A percentile compares a stretch with the other conserved stretches of the same genome.
Conservation (phyloP, 2,329 filamentous ascomycete genomes). For the Trichophyton benhamiae region DNA sequence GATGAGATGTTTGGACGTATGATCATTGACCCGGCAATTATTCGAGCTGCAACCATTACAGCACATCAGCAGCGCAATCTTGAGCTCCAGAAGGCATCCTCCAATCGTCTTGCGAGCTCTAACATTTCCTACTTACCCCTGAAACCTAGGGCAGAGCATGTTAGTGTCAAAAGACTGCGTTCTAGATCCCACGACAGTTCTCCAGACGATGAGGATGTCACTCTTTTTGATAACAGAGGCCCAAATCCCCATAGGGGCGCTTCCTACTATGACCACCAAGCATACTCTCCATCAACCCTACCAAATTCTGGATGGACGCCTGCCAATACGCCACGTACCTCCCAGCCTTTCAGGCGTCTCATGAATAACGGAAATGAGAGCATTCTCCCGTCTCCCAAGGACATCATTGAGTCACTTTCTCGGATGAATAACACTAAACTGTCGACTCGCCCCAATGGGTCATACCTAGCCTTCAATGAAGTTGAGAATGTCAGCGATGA, state of each 20-base stretch:
- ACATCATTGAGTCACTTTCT: slow-evolving; percentile 17
- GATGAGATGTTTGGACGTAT: slow-evolving; percentile 33
- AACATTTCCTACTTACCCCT: not conserved
- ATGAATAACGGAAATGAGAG: not conserved
- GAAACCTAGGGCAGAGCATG: not conserved
- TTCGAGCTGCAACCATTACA: slow-evolving; percentile 16
- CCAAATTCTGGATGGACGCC: slow-evolving; percentile 20
- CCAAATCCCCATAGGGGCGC: not conserved
- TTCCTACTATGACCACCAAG: not conserved
- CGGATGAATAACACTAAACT: slow-evolving; percentile 10
- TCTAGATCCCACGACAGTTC: not conserved
- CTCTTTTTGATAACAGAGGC: not conserved
- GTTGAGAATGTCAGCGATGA: slow-evolving; percentile 15
- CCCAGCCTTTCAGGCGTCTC: slow-evolving; percentile 4
- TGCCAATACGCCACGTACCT: slow-evolving; percentile 30
- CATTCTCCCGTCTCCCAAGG: slow-evolving; percentile 15
- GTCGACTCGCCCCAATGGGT: slow-evolving; percentile 10
- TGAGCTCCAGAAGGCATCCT: slow-evolving; percentile 5
- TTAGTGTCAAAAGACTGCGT: slow-evolving; percentile 6
- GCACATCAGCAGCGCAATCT: slow-evolving; percentile 15
- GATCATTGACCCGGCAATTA: slow-evolving; percentile 15
- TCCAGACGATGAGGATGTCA: not conserved
- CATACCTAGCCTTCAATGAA: not conserved
- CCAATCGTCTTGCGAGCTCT: not conserved
- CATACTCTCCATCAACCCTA: not conserved